Base-by-base conservation (phyloP, 345 rosid genomes). In the Alliaria petiolata region DNA sequence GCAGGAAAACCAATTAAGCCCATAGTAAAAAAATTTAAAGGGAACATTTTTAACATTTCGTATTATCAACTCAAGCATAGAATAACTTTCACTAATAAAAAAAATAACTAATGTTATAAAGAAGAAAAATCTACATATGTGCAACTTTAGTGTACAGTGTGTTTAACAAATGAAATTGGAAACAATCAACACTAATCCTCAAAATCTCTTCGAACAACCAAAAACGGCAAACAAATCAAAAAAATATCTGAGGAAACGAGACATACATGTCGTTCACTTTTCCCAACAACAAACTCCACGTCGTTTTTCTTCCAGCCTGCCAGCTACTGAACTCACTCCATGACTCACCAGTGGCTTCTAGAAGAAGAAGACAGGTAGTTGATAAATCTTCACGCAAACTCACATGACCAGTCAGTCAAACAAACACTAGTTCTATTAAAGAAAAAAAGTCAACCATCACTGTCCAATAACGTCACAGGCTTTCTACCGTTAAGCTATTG, bases 391-490 rank as follows among this genome's bases (percentile, higher is more conserved):
- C 54, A 55, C 52, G 71, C 71, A 46, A 72, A 54, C 35, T 44
- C 70, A 43, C 43, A 61, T 30, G 38, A 34, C 26, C 40, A 38
- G 54, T 56, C 40, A 38, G 54, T 56, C 54, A 56, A 44, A 43
- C 0, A 43, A 33, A 11, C 13, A 60, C 53, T 53, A 10, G 45
- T 5, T 4, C 25, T n/a, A 19, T 0, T 30, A 10, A 22, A 3
- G 6, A 25, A 42, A 8, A n/a, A 25, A 33, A 67, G 78, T 75
- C 74, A 61, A 75, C 69, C 58, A 6, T 61, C 17, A 59, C 40
- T 33, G 67, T 74, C 67, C 13, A 40, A 19, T 58, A 65, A 66
- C 67, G 72, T 22, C 78, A 51, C 25, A 13, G 19, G 57, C 65
- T 35, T 11, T 12, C 33, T 1, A 59, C 68, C 73, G 62, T 67